Base-by-base conservation (phyloP, 768 basidiomycete species). In the Hydnomerulius pinastri region DNA sequence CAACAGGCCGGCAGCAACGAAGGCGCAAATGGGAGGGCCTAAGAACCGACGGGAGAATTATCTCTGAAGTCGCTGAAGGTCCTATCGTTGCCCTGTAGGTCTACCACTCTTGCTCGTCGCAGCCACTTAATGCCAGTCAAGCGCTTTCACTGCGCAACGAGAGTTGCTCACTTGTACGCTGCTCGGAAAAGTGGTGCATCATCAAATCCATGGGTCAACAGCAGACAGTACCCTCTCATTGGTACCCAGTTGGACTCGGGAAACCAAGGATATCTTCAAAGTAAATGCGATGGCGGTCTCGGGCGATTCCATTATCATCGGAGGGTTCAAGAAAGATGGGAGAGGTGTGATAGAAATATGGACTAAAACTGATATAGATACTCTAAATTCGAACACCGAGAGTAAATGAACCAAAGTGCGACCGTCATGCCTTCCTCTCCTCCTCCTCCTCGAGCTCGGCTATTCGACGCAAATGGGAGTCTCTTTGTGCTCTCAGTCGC, bases 21-120 rank as follows among this genome's bases (percentile, higher is more conserved):
- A 73, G 73, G 29, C 79, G 82, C 50, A 87, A 81, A 59, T 92
- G 91, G 90, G 80, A 82, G 52, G 90, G 91, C 2, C 69, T 91
- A 20, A 73, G 75, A 41, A 65, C 63, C 21, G 73, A 77, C 1
- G 74, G 74, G 37, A 76, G 77, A 18, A 42, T 76, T 35, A 58
- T 78, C 24, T 55, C 70, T 36, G 78, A 83, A 48, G 73, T 83
- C 15, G 86, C 85, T 2, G 80, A 87, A 51, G 90, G 90, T 1
- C 90, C 90, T 20, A 71, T 92, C 24, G 86, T 88, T 38, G 80
- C 81, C 9, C 54, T 87, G 90, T 90, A 64, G 46, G 83, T 53
- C 15, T 7, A 21, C 24, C 17, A 17, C 7, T 41, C 24, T 23
- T 15, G 2, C n/a, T 21, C 25, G 42, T 13, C 18, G 45, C 29